Evolutionary conservation across 306 rosid species (phyloP).

Genomic region (Boehmeria nivea): DNA sequence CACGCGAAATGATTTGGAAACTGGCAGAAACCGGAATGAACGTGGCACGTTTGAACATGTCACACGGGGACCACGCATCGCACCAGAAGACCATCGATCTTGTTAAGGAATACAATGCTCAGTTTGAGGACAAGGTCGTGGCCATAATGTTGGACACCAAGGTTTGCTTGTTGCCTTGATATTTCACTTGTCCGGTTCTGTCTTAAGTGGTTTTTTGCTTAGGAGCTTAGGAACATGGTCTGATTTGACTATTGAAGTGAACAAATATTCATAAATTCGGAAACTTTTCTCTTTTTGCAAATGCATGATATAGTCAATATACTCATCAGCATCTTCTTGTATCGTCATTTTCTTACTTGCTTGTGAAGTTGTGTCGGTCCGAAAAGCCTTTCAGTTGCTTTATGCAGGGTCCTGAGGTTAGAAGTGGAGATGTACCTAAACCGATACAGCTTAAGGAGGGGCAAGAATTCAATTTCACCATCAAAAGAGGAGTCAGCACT

Average conservation of each 20-base stretch:
- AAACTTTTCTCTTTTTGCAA: background rate
- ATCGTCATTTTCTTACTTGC: background rate
- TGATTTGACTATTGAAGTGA: too few relatives aligned
- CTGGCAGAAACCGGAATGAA: slow-evolving; percentile 83
- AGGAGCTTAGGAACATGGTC: too few relatives aligned
- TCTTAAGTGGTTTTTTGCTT: too few relatives aligned
- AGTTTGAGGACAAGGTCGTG: slow-evolving; percentile 60
- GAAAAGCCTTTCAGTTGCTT: slow-evolving; percentile 20
- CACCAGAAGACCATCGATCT: slow-evolving; percentile 81
- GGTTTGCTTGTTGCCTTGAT: slow-evolving; percentile 32
- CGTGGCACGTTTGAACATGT: slow-evolving; percentile 91
- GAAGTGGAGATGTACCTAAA: slow-evolving; percentile 83
- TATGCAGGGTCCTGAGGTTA: slow-evolving; percentile 93
- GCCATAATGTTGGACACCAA: slow-evolving; percentile 98
- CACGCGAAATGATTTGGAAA: slow-evolving; percentile 92
- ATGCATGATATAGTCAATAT: too few relatives aligned
- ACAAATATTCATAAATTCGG: background rate
- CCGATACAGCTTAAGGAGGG: slow-evolving; percentile 71
- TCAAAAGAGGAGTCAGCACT: slow-evolving; percentile 70
- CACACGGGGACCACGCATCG: slow-evolving; percentile 86
- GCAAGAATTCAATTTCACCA: slow-evolving; percentile 78
- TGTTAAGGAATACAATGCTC: slow-evolving; percentile 81
- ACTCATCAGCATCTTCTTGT: slow-evolving; percentile 1
- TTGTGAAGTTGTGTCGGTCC: slow-evolving; percentile 8
- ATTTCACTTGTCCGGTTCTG: background rate